These are phyloP conservation scores for Fusarium nygamai DNA, from an alignment of 2,329 filamentous ascomycete genomes.

Conservation along the genomic window DNA sequence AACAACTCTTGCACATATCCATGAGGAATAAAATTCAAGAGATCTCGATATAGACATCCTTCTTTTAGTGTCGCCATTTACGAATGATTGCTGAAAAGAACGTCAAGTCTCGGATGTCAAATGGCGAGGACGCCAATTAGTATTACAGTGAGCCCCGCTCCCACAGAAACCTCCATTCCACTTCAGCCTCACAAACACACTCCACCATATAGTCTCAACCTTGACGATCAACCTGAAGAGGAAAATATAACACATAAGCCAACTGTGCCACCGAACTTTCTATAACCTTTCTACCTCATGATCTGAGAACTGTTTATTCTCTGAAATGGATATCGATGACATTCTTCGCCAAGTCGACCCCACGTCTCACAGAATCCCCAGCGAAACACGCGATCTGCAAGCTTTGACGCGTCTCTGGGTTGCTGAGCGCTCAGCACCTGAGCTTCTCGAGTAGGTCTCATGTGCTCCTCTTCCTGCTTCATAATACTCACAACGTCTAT, in stretches of 20 bases:
- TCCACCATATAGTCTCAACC: constrained; percentile 21
- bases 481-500: constrained; percentile 46
- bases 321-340: constrained; percentile 79
- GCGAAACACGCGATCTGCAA: constrained; percentile 80
- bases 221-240: background rate
- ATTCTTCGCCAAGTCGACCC: constrained; percentile 80
- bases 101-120: background rate
- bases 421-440: constrained; percentile 87
- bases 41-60: background rate
- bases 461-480: background rate
- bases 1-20: background rate
- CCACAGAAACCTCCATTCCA: constrained; percentile 20
- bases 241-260: background rate
- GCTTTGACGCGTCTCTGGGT: constrained; percentile 92
- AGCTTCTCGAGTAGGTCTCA: constrained; percentile 77
- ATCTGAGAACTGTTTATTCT: no score
- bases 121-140: background rate
- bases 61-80: background rate
- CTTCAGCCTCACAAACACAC: constrained; percentile 4
- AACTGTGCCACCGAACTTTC: background rate
- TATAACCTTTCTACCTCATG: background rate
- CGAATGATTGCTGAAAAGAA: background rate
- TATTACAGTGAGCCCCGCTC: constrained; percentile 16
- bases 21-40: background rate
- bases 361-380: constrained; percentile 61